phyloP scores from a whole-genome alignment of 2,329 filamentous ascomycete species.

The Fusarium sp. region DNA sequence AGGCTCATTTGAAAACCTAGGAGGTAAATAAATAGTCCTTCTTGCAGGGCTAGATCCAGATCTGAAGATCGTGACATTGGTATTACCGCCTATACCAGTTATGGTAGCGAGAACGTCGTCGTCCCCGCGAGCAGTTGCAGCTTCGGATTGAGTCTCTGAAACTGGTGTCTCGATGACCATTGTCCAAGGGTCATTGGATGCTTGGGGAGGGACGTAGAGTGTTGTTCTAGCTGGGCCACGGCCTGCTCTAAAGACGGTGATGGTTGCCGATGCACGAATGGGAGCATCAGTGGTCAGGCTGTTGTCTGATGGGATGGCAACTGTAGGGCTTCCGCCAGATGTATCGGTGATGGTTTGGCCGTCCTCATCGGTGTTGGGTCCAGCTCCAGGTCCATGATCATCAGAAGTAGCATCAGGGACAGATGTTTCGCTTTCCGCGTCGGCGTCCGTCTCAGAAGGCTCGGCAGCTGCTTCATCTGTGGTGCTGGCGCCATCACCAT shows the following conservation, averaged over 20 bases:
- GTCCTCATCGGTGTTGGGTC: background rate
- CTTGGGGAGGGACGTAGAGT: background rate
- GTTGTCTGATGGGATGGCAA: background rate
- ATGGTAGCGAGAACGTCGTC: background rate
- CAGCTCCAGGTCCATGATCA: background rate
- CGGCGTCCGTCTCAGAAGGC: background rate
- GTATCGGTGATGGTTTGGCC: background rate
- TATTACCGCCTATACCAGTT: background rate
- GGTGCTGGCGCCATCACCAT: background rate
- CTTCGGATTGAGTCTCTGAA: conserved; percentile 7
- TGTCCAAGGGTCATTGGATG: background rate
- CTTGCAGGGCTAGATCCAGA: background rate
- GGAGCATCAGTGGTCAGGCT: background rate
- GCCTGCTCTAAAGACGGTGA: conserved; percentile 21
- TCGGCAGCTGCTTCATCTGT: background rate
- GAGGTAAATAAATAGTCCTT: background rate
- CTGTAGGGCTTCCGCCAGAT: background rate
- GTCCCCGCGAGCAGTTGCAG: background rate
- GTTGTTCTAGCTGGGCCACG: background rate
- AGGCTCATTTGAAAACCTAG: background rate
- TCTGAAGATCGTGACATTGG: conserved; percentile 12
- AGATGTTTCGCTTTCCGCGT: background rate
- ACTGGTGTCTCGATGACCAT: conserved; percentile 5
- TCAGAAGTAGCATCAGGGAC: background rate
- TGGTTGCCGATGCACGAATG: background rate